Evolutionary conservation across 1,139 yeast genomes (phyloP).

Genomic region (Pichia sp.): DNA sequence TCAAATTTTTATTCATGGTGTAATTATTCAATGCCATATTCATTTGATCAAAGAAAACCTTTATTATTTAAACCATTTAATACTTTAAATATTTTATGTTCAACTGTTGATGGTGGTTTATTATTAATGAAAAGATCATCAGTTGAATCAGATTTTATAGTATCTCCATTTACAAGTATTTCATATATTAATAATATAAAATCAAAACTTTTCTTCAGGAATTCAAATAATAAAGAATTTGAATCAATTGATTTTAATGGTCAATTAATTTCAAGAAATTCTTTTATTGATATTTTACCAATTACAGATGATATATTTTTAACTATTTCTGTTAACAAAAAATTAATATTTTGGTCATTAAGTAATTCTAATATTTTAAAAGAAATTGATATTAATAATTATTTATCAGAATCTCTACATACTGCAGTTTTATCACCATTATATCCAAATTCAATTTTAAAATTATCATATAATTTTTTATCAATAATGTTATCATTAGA

Average conservation of each 20-base stretch:
- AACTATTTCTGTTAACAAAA: constrained; percentile 43
- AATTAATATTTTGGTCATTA: constrained; percentile 53
- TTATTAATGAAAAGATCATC: constrained; percentile 42
- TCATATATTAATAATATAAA: constrained; percentile 42
- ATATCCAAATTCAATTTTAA: constrained; percentile 18
- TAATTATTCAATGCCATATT: constrained; percentile 60
- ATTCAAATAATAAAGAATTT: not conserved
- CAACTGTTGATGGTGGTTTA: constrained; percentile 68
- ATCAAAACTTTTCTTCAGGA: constrained; percentile 18
- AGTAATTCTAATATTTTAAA: constrained; percentile 31
- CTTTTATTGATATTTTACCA: constrained; percentile 27
- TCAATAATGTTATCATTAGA: constrained; percentile 36
- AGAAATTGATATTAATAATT: constrained; percentile 31
- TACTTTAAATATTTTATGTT: constrained; percentile 40
- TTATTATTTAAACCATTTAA: constrained; percentile 46
- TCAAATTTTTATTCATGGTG: constrained; percentile 44
- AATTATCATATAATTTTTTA: constrained; percentile 14
- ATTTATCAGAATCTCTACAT: constrained; percentile 18
- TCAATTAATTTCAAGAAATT: constrained; percentile 25
- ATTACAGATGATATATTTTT: constrained; percentile 25
- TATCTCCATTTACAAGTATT: constrained; percentile 50
- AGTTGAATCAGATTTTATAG: constrained; percentile 39
- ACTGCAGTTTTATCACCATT: constrained; percentile 17
- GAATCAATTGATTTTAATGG: constrained; percentile 15
- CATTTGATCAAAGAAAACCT: constrained; percentile 67